These are phyloP conservation scores for Blastocrithidia nonstop DNA, from an alignment of 208 protist genomes.

Conservation along the genomic window DNA sequence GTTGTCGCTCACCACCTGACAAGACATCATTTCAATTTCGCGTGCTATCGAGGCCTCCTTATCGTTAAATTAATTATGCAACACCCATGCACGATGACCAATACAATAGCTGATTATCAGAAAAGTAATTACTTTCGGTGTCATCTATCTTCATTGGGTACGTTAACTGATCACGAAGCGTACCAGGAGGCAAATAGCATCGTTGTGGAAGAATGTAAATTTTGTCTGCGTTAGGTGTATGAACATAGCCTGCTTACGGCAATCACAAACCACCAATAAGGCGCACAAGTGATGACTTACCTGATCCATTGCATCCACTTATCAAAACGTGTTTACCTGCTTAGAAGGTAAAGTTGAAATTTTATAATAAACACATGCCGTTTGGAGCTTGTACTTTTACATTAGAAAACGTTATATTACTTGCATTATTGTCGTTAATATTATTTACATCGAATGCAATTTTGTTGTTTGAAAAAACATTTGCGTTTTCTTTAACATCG, in stretches of 20 bases:
- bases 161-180: constrained; percentile 62
- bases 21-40: constrained; percentile 77
- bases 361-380: constrained; percentile 17
- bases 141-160: constrained; percentile 37
- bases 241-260: constrained; percentile 27
- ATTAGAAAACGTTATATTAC: constrained; percentile 32
- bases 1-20: constrained; percentile 82
- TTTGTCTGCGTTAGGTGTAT: constrained; percentile 12
- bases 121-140: constrained; percentile 7
- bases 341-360: constrained; percentile 46
- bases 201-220: constrained; percentile 64
- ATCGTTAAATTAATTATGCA: constrained; percentile 38
- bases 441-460: constrained; percentile 7
- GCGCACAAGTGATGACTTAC: constrained; percentile 75
- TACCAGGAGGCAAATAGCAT: constrained; percentile 64
- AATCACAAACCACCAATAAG: constrained; percentile 60
- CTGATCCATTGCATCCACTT: constrained; percentile 80
- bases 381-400: constrained; percentile 40
- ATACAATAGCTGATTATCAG: constrained; percentile 32
- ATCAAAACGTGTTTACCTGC: constrained; percentile 50
- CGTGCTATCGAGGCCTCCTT: constrained; percentile 57
- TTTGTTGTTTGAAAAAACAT: too few relatives aligned
- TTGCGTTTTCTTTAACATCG: constrained; percentile 12
- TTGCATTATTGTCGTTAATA: constrained; percentile 4
- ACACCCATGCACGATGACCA: constrained; percentile 36